These are phyloP conservation scores for Colletotrichum lentis DNA, from an alignment of 2,329 filamentous ascomycete genomes.

Conservation along the genomic window DNA sequence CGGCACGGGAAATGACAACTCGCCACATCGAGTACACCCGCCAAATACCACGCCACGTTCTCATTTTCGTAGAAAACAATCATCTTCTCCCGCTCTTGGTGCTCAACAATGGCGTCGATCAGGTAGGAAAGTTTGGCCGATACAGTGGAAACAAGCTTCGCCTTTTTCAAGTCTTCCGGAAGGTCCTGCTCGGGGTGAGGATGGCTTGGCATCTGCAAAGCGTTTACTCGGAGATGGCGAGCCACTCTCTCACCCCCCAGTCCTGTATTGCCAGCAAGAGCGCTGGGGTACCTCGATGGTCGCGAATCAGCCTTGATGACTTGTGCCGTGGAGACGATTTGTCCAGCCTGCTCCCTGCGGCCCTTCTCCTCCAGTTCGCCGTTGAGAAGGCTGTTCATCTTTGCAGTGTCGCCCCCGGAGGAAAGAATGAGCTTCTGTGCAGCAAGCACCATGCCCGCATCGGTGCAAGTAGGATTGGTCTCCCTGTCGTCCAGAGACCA, in stretches of 20 bases:
- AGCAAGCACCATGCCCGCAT: constrained; percentile 58
- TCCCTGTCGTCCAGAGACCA: constrained; percentile 72
- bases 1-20: constrained; percentile 40
- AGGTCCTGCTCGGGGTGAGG: constrained; percentile 41
- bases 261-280: constrained; percentile 54
- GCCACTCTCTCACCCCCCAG: constrained; percentile 50
- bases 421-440: constrained; percentile 63
- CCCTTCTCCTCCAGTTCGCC: constrained; percentile 56
- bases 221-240: constrained; percentile 47
- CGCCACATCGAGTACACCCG: constrained; percentile 79
- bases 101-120: constrained; percentile 72
- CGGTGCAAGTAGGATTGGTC: constrained; percentile 60
- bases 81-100: constrained; percentile 81
- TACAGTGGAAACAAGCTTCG: constrained; percentile 77
- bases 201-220: constrained; percentile 31
- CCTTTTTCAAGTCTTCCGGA: constrained; percentile 63
- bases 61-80: constrained; percentile 92
- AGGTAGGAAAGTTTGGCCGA: constrained; percentile 91
- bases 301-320: constrained; percentile 8
- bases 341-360: constrained; percentile 48
- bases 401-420: constrained; percentile 53
- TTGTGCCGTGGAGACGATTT: constrained; percentile 32
- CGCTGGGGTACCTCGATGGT: constrained; percentile 6
- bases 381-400: constrained; percentile 58
- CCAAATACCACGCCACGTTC: constrained; percentile 86